Base-by-base conservation (phyloP, 768 basidiomycete genomes). In the Cystoderma amianthinum region DNA sequence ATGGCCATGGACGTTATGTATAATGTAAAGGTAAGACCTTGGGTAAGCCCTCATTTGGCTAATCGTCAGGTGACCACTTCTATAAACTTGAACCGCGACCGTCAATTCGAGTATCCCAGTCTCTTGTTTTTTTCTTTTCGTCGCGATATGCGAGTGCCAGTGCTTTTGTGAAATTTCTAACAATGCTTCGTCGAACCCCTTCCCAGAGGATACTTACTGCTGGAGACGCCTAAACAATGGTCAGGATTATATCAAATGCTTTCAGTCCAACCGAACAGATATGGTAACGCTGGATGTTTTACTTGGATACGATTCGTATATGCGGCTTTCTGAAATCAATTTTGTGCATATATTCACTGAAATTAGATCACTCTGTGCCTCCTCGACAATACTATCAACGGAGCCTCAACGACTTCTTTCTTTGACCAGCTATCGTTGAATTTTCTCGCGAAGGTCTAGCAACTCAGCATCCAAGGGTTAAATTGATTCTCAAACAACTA, bases 291-390 rank as follows among this genome's bases (percentile, higher is more conserved):
- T 22, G 48, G 54, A 12, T 67, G 65, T 4, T 67, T 69, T 46
- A 44, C 48, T 23, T 76, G 74, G 67, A 64, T 75, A 34, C 72
- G 59, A 75, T 78, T 45, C 45, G 70, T 63, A 32, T 53, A 55
- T 52, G 55, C 47, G 36, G 33, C 23, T 25, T 32, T 23, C 7
- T 16, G 22, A 20, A 13, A 17, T 2, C 45, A 38, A 16, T 21
- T 36, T 39, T 35, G 45, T 43, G 53, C 47, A 58, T 53, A 45
- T 55, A 38, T 16, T 24, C 35, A 30, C 36, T 48, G 48, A 43
- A 47, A 46, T 32, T 41, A 68, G 65, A 48, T 58, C 60, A 24
- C 51, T 72, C 15, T 54, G 38, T 22, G 42, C 61, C 32, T 50
- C 61, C 20, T 60, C 63, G 5, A 58, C 52, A 36, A 51, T 61